Conservation (phyloP, 176 grass and related monocot genomes). For the Cenchrus americanus region DNA sequence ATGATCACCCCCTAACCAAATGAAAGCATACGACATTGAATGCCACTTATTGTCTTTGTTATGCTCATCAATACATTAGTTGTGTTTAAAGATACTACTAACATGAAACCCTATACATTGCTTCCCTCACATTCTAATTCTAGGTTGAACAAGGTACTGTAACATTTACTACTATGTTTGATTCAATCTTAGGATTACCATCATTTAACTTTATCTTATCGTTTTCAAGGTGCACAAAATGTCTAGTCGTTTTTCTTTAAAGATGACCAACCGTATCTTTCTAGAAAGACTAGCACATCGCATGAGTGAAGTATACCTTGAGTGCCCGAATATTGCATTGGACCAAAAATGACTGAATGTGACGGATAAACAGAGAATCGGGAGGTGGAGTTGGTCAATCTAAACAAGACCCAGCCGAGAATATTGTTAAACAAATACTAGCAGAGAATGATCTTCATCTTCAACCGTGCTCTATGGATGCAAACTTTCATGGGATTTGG, state of each 20-base stretch:
- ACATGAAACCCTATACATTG: not conserved
- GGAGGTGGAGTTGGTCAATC: too few species aligned
- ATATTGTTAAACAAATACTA: not conserved
- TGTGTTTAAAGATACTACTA: not conserved
- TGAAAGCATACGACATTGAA: slow-evolving; percentile 16
- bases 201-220: not conserved
- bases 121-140: not conserved
- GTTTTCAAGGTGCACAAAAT: not conserved
- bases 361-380: too few species aligned
- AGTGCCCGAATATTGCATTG: too few species aligned
- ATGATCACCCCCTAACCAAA: not conserved
- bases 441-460: not conserved
- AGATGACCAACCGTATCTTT: too few species aligned
- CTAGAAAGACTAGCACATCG: too few species aligned
- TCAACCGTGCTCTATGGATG: not conserved
- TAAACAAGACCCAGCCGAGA: not conserved
- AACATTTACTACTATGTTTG: not conserved
- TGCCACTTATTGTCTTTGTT: slow-evolving; percentile 17
- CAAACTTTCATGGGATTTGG: slow-evolving; percentile 1
- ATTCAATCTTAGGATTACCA: not conserved
- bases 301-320: too few species aligned
- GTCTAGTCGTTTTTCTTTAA: not conserved
- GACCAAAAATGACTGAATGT: too few species aligned
- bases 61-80: slow-evolving; percentile 13
- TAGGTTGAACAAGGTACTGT: not conserved